Conservation (phyloP, 768 basidiomycete species). For the Boletus vinaceobasis region DNA sequence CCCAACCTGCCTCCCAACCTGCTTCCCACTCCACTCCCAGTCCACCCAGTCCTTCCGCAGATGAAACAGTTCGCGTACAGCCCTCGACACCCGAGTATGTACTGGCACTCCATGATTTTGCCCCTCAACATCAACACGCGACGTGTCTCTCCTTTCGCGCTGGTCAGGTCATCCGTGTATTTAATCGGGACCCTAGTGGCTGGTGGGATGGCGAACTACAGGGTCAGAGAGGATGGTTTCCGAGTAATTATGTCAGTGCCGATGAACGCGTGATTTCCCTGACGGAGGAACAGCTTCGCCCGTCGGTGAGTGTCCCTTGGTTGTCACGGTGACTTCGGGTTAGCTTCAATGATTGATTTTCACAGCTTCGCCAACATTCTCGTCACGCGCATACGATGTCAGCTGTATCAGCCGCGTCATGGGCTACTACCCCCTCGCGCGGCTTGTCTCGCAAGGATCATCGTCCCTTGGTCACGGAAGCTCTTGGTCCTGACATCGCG, state of each 20-base stretch:
- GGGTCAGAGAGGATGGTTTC: constrained; percentile 92
- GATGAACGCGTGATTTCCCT: constrained; percentile 51
- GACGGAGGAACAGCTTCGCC: constrained; percentile 53
- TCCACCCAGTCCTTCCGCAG: constrained; percentile 41
- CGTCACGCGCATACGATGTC: constrained; percentile 54
- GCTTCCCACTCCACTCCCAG: constrained; percentile 24
- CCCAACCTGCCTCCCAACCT: constrained; percentile 9
- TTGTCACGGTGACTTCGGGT: not conserved
- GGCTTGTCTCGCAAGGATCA: constrained; percentile 38
- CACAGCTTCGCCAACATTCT: constrained; percentile 31
- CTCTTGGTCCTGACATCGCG: constrained; percentile 49
- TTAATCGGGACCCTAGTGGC: constrained; percentile 81
- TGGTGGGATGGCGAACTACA: constrained; percentile 99
- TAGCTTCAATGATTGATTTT: constrained; percentile 4
- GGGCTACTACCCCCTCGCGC: constrained; percentile 46
- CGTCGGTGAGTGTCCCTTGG: constrained; percentile 36
- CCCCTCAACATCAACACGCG: constrained; percentile 62
- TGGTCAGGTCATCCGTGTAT: constrained; percentile 89
- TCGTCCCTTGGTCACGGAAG: constrained; percentile 43
- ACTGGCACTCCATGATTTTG: constrained; percentile 89
- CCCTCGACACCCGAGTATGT: constrained; percentile 62
- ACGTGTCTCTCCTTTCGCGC: constrained; percentile 87
- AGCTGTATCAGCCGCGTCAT: constrained; percentile 49
- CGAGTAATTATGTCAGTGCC: constrained; percentile 88
- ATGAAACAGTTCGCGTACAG: constrained; percentile 46